These are phyloP conservation scores for Chrysoporthe deuterocubensis DNA, from an alignment of 2,329 filamentous ascomycete genomes.

Conservation along the genomic window DNA sequence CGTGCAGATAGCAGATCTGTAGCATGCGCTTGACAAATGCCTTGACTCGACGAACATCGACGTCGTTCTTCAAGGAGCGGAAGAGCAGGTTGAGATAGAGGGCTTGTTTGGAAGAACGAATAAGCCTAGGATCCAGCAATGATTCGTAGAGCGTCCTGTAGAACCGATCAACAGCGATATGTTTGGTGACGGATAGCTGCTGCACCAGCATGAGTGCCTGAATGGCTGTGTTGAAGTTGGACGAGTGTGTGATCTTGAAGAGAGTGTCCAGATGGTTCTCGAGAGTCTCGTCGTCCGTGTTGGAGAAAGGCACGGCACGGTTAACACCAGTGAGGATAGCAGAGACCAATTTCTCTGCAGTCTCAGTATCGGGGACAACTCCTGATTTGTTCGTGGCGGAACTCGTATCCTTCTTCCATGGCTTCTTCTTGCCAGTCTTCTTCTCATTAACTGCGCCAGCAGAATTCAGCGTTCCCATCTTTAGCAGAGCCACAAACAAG, in stretches of 20 bases:
- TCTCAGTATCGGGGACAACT: conserved; percentile 61
- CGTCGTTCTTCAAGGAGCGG: conserved; percentile 83
- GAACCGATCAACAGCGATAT: conserved; percentile 85
- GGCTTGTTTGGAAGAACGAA: conserved; percentile 91
- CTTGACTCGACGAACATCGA: conserved; percentile 90
- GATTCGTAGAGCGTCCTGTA: conserved; percentile 97
- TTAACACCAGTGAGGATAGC: conserved; percentile 94
- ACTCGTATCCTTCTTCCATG: conserved; percentile 34
- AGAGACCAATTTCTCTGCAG: conserved; percentile 89
- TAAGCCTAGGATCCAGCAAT: conserved; percentile 83
- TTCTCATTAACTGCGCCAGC: conserved; percentile 45
- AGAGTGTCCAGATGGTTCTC: conserved; percentile 91
- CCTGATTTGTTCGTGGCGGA: conserved; percentile 42
- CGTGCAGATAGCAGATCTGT: conserved; percentile 85
- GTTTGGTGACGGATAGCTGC: conserved; percentile 81
- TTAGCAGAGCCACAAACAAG: conserved; percentile 81
- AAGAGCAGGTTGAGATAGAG: conserved; percentile 93
- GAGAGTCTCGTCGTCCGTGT: conserved; percentile 77
- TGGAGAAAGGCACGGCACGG: conserved; percentile 90
- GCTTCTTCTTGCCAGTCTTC: conserved; percentile 45
- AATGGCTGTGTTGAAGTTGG: conserved; percentile 98
- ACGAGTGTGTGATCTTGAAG: conserved; percentile 94
- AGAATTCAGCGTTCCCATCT: conserved; percentile 54
- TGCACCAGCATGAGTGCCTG: conserved; percentile 95
- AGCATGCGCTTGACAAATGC: conserved; percentile 94